Conservation (phyloP, 305 asterid genomes). For the Vinca major region DNA sequence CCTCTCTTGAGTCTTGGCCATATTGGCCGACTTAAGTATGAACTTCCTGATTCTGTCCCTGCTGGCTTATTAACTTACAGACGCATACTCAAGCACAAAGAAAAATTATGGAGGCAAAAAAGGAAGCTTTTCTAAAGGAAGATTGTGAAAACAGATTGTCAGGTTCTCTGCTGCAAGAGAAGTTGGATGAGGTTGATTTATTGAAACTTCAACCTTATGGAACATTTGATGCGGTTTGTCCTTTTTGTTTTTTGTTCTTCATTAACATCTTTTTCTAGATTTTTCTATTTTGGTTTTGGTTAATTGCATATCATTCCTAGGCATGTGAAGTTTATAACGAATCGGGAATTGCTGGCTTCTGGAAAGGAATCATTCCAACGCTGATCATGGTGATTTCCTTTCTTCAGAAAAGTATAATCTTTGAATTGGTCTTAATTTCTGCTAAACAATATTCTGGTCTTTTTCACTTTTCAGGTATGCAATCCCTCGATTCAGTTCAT, state of each 20-base stretch:
- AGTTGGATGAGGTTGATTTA: slow-evolving; percentile 57
- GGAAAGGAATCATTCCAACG: slow-evolving; percentile 89
- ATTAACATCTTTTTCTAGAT: neutral
- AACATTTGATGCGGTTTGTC: slow-evolving; percentile 63
- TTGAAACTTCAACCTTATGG: slow-evolving; percentile 73
- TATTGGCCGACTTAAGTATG: neutral
- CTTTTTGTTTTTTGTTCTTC: slow-evolving; percentile 7
- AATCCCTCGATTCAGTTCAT: slow-evolving; percentile 94
- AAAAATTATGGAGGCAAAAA: slow-evolving; percentile 60
- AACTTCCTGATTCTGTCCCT: neutral
- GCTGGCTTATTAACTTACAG: slow-evolving; percentile 23
- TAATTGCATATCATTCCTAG: slow-evolving; percentile 32
- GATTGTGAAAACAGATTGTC: slow-evolving; percentile 33
- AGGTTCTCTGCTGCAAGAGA: slow-evolving; percentile 42
- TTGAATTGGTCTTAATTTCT: slow-evolving; percentile 14
- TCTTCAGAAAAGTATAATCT: slow-evolving; percentile 11
- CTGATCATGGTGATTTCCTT: slow-evolving; percentile 60
- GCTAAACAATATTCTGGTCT: slow-evolving; percentile 14
- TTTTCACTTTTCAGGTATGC: slow-evolving; percentile 52
- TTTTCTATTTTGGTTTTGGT: neutral
- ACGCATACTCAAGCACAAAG: slow-evolving; percentile 89
- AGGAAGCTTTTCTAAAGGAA: slow-evolving; percentile 28
- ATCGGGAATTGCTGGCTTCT: slow-evolving; percentile 78
- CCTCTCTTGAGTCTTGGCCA: neutral
- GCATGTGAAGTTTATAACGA: slow-evolving; percentile 71